Conservation (phyloP, 176 grass and related monocot species). For the Rhynchospora breviuscula region DNA sequence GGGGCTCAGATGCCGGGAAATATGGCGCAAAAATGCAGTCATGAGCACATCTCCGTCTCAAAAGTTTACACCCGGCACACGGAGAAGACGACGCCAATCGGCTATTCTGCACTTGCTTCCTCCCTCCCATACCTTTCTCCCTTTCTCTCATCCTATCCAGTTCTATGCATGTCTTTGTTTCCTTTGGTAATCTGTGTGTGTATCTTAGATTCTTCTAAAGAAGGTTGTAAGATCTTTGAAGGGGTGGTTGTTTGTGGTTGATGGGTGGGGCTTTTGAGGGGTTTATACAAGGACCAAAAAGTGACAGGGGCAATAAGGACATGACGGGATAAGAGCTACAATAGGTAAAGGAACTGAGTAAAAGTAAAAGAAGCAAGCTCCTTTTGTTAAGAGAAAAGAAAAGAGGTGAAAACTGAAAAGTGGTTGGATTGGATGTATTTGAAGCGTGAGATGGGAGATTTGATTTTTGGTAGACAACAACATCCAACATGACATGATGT, state of each 20-base stretch:
- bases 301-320: slow-evolving; percentile 11
- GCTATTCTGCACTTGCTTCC: neutral
- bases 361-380: neutral
- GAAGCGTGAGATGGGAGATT: slow-evolving; percentile 10
- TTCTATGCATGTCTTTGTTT: slow-evolving; percentile 4
- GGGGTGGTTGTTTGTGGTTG: neutral
- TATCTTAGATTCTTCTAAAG: slow-evolving; percentile 16
- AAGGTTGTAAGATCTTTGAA: slow-evolving; percentile 19
- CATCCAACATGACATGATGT: slow-evolving; percentile 41
- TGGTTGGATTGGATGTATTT: slow-evolving; percentile 5
- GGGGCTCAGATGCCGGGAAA: slow-evolving; percentile 66
- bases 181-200: neutral
- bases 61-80: slow-evolving; percentile 85
- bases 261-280: slow-evolving; percentile 22
- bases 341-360: neutral
- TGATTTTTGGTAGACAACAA: slow-evolving; percentile 36
- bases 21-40: slow-evolving; percentile 73
- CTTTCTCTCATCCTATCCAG: slow-evolving; percentile 27
- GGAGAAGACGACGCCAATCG: slow-evolving; percentile 14
- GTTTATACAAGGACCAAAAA: slow-evolving; percentile 31
- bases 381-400: neutral
- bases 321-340: slow-evolving; percentile 13
- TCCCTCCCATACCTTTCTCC: slow-evolving; percentile 29
- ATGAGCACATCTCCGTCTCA: slow-evolving; percentile 58
- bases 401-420: neutral